Conservation (phyloP, 495 filamentous ascomycete genomes). For the Trichoderma reesei region DNA sequence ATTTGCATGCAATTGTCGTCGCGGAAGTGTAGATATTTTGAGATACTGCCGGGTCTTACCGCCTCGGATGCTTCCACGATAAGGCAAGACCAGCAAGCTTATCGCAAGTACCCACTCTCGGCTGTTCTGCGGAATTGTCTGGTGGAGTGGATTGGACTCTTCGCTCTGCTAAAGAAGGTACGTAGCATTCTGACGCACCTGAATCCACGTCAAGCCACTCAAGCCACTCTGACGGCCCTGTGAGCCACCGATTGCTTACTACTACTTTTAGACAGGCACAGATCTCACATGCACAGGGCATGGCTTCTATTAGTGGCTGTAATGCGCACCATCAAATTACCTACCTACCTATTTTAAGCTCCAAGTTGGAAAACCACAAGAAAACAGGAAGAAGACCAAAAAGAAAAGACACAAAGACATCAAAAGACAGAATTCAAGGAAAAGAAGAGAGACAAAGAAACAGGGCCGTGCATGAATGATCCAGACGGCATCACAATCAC, state of each 20-base stretch:
- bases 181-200: neutral
- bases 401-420: too few relatives aligned
- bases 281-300: neutral
- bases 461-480: too few relatives aligned
- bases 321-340: neutral
- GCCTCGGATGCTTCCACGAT: neutral
- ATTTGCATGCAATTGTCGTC: neutral
- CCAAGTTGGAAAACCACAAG: neutral
- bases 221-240: too few relatives aligned
- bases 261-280: neutral
- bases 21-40: constrained; percentile 1
- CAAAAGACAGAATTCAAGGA: too few relatives aligned
- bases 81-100: neutral
- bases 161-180: neutral
- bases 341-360: neutral
- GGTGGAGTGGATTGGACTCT: neutral
- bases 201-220: too few relatives aligned
- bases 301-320: neutral
- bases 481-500: too few relatives aligned
- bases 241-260: neutral
- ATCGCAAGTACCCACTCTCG: neutral
- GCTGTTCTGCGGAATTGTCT: neutral
- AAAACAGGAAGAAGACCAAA: neutral
- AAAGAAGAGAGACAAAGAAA: too few relatives aligned
- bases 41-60: neutral